Evolutionary conservation across 352 stramenopile species (phyloP), one percentile per base, ranked within the genome.

Genomic region (Pythium utonaiense): DNA sequence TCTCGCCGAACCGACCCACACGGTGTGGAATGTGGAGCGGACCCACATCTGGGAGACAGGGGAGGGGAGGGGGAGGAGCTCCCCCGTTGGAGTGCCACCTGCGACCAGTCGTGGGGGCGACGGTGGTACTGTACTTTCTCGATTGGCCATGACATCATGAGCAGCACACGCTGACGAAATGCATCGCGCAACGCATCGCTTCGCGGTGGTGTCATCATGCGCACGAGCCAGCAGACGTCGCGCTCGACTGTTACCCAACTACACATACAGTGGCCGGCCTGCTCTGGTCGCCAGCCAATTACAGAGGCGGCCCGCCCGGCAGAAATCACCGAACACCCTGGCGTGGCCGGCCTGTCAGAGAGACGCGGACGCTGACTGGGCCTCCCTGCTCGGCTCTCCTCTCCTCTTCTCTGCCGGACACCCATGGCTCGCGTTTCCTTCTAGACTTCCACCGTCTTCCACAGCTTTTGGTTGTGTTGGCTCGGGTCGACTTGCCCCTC

Each of bases 91-190:
- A 61, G 41, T 61, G 54, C 10, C 52, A 45, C 30, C 17, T 36
- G 3, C 52, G 42, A 44, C 55, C 57, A 58, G 36, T 64, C 49
- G 53, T 57, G n/a, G n/a, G n/a, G n/a, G n/a, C n/a, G n/a, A n/a
- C n/a, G n/a, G n/a, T n/a, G n/a, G n/a, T n/a, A n/a, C n/a, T n/a
- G n/a, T n/a, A n/a, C n/a, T n/a, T n/a, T n/a, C n/a, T 47, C 10
- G 55, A 72, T 14, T 45, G 53, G 27, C 41, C 28, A 79, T 85
- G 76, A 85, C 76, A 85, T 85, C 76, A 85, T 69, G 66, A 13
- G 34, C 34, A 41, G 34, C 34, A 16, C 34, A 9, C 34, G 34
- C 34, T 41, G 34, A 41, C 34, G 34, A 41, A 41, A 41, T 41
- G 34, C 10, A 9, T 41, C 34, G 34, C 34, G 34, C 34, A 41